These are phyloP conservation scores for Neurospora hispaniola DNA, from an alignment of 495 filamentous ascomycete genomes.

Conservation along the genomic window DNA sequence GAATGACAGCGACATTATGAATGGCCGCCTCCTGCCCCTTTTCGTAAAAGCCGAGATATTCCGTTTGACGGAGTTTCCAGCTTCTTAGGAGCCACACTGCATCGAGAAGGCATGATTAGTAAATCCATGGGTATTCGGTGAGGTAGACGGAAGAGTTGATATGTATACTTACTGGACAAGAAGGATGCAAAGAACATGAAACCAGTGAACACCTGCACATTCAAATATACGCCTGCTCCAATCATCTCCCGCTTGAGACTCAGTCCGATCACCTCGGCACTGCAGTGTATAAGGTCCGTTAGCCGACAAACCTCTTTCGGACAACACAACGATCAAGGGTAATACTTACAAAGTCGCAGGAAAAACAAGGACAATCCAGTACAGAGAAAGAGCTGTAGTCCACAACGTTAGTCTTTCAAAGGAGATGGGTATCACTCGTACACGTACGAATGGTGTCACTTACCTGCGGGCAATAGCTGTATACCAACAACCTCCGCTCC, in stretches of 20 bases:
- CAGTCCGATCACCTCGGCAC: slow-evolving; percentile 64
- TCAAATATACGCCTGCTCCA: slow-evolving; percentile 27
- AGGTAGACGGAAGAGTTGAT: neutral
- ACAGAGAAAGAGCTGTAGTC: slow-evolving; percentile 48
- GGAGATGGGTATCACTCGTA: neutral
- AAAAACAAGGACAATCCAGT: slow-evolving; percentile 62
- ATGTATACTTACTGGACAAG: slow-evolving; percentile 20
- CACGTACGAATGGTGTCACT: neutral
- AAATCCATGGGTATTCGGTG: neutral
- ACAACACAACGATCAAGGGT: neutral
- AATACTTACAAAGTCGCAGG: slow-evolving; percentile 52
- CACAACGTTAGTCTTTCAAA: neutral
- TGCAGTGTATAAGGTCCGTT: slow-evolving; percentile 1
- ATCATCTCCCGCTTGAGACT: slow-evolving; percentile 39
- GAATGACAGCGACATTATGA: slow-evolving; percentile 10
- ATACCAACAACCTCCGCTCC: slow-evolving; percentile 70
- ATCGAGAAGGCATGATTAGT: neutral
- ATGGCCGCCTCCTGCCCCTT: slow-evolving; percentile 18
- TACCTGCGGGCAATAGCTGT: slow-evolving; percentile 54
- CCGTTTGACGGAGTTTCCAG: slow-evolving; percentile 34
- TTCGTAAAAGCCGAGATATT: slow-evolving; percentile 18
- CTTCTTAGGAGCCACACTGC: slow-evolving; percentile 31
- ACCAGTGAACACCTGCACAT: slow-evolving; percentile 32
- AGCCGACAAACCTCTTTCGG: neutral
- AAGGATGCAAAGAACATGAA: slow-evolving; percentile 29